Evolutionary conservation across 2,329 filamentous ascomycete genomes (phyloP).

Genomic region (Fusarium verrucosum): DNA sequence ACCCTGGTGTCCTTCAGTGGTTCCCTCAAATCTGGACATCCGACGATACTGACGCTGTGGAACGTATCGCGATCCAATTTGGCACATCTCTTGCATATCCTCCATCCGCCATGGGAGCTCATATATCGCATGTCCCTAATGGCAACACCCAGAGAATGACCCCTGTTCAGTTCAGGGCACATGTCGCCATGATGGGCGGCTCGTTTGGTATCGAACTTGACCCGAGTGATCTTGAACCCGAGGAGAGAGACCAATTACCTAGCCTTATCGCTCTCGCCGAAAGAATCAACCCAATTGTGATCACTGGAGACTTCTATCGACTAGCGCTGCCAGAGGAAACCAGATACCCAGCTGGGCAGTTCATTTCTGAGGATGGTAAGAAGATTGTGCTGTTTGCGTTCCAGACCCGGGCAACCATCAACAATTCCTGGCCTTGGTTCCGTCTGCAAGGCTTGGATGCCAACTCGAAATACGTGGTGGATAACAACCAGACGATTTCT

Average conservation of each 20-base stretch:
- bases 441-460: conserved; percentile 66
- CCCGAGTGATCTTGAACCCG: conserved; percentile 59
- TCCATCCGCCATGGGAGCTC: conserved; percentile 71
- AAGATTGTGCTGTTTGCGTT: conserved; percentile 67
- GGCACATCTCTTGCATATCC: conserved; percentile 72
- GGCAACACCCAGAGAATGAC: conserved; percentile 63
- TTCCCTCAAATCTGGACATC: conserved; percentile 74
- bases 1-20: conserved; percentile 70
- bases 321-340: conserved; percentile 65
- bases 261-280: conserved; percentile 63
- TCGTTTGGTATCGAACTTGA: conserved; percentile 74
- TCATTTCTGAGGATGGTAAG: conserved; percentile 61
- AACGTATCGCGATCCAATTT: conserved; percentile 70
- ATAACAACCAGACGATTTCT: conserved; percentile 62
- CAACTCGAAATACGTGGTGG: conserved; percentile 61
- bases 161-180: conserved; percentile 67
- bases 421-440: conserved; percentile 64
- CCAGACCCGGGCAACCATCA: conserved; percentile 60
- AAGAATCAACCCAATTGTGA: conserved; percentile 66
- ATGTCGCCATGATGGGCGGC: conserved; percentile 75
- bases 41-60: conserved; percentile 70
- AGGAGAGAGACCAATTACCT: conserved; percentile 63
- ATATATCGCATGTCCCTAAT: conserved; percentile 70
- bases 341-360: conserved; percentile 70
- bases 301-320: conserved; percentile 68